phyloP scores from a whole-genome alignment of 495 filamentous ascomycete species.

The Penicillium flavigenum region DNA sequence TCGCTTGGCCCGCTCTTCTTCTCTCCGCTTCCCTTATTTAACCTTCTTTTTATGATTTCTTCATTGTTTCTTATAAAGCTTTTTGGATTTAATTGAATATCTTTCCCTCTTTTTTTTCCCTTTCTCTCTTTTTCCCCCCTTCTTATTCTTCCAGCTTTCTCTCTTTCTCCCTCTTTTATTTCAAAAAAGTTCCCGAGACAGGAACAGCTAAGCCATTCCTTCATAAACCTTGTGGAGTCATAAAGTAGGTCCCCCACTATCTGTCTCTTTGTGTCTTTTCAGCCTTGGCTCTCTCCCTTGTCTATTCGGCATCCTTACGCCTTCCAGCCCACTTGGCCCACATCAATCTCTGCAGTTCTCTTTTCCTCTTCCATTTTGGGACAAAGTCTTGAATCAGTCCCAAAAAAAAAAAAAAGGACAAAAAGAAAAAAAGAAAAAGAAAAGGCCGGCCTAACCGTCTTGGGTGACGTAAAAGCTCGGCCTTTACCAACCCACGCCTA shows the following conservation, averaged over 20 bases:
- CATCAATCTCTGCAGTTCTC: constrained; percentile 29
- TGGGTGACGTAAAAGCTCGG: constrained; percentile 36
- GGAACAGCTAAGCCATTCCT: constrained; percentile 21
- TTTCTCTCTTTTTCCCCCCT: constrained; percentile 8
- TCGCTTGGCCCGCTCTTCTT: constrained; percentile 19
- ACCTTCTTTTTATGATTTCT: constrained; percentile 33
- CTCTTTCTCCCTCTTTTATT: constrained; percentile 10
- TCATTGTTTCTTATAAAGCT: constrained; percentile 17
- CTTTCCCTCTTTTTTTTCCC: background rate
- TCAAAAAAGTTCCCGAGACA: constrained; percentile 18
- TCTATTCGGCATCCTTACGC: constrained; percentile 30
- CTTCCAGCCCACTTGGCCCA: constrained; percentile 25
- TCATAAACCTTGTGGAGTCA: constrained; percentile 25
- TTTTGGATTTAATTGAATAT: constrained; percentile 12
- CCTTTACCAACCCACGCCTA: constrained; percentile 23
- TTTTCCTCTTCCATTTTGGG: constrained; percentile 14
- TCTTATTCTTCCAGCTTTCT: constrained; percentile 10
- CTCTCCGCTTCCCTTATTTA: constrained; percentile 33
- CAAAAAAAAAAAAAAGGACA: constrained; percentile 1
- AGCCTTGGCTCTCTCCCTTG: constrained; percentile 17
- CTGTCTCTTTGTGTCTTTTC: constrained; percentile 1
- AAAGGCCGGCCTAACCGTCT: constrained; percentile 24
- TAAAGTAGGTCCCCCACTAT: constrained; percentile 17
- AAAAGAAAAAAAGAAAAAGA: constrained; percentile 10
- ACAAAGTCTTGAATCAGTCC: constrained; percentile 4